Evolutionary conservation across 495 filamentous ascomycete genomes (phyloP), one percentile per base, ranked within the genome.

Genomic region (Tricharina praecox): DNA sequence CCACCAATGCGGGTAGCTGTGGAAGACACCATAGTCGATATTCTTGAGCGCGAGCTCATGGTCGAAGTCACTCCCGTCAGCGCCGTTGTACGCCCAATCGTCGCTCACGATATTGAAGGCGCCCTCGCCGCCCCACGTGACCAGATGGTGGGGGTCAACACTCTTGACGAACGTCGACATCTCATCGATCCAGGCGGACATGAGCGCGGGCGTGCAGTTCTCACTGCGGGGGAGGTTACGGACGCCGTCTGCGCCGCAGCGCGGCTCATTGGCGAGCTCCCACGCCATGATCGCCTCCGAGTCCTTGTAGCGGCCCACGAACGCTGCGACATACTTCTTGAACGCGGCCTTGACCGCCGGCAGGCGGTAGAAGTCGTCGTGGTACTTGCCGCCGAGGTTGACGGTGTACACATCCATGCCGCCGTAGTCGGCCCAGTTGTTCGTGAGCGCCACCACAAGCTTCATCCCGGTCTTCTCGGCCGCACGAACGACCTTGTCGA

Each of bases 1-100:
- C 64, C 63, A 68, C 51, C 61, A 68, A 46, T 71, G 67, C 0
- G 77, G 75, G 61, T 83, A 83, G 34, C 74, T 61, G 56, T 82
- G 79, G 57, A 81, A 72, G 2, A 74, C 76, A 20, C 71, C 76
- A 59, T 56, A 82, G 58, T 82, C 77, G 36, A 82, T 68, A 10
- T 66, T 74, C 1, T 64, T 28, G 35, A 82, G 67, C 19, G 53
- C 56, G 2, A 82, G 62, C 51, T 81, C 76, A 46, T 61, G 62
- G 26, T 73, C 70, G 47, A 81, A 82, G 60, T 81, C 74, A n/a
- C 70, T 62, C 9, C 79, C 77, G 58, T 82, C 75, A 45, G 54
- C 61, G 34, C 65, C 70, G 15, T 62, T 63, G 63, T 79, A 81
- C 0, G 74, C 73, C 56, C 75, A 79, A 54, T 70, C 71, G 34